Conservation (phyloP, 192 early-diverging fungal species). For the Entomortierella chlamydospora region DNA sequence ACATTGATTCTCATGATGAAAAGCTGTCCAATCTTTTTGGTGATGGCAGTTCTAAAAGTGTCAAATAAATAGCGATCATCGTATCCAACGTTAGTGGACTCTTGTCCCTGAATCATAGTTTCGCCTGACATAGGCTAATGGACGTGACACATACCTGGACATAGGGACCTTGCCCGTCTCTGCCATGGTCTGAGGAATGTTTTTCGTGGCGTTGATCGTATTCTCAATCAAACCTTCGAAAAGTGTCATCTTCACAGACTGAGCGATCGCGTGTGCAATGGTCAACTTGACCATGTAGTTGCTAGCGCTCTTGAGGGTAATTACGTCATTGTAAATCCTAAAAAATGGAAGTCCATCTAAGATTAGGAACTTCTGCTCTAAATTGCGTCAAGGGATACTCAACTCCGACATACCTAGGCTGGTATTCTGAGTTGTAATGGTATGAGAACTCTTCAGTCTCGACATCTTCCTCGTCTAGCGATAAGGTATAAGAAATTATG, state of each 20-base stretch:
- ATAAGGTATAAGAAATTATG: not conserved
- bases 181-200: slow-evolving; percentile 94
- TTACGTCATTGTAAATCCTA: slow-evolving; percentile 91
- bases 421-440: slow-evolving; percentile 75
- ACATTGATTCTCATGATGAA: slow-evolving; percentile 93
- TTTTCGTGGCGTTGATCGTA: slow-evolving; percentile 87
- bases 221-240: slow-evolving; percentile 95
- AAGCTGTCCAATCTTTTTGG: slow-evolving; percentile 94
- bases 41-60: slow-evolving; percentile 82
- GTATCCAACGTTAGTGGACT: not conserved
- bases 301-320: slow-evolving; percentile 80
- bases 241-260: slow-evolving; percentile 92
- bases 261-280: slow-evolving; percentile 95
- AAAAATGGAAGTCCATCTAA: not conserved
- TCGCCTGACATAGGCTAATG: too few relatives aligned
- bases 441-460: slow-evolving; percentile 87
- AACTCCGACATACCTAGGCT: slow-evolving; percentile 58
- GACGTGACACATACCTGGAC: slow-evolving; percentile 62
- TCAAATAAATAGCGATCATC: not conserved
- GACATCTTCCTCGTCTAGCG: slow-evolving; percentile 71
- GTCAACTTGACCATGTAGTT: slow-evolving; percentile 93
- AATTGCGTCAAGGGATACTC: not conserved
- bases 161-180: slow-evolving; percentile 92
- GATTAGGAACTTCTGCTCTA: not conserved
- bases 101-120: not conserved